Base-by-base conservation (phyloP, 2,329 filamentous ascomycete species). In the Calonectria henricotiae region DNA sequence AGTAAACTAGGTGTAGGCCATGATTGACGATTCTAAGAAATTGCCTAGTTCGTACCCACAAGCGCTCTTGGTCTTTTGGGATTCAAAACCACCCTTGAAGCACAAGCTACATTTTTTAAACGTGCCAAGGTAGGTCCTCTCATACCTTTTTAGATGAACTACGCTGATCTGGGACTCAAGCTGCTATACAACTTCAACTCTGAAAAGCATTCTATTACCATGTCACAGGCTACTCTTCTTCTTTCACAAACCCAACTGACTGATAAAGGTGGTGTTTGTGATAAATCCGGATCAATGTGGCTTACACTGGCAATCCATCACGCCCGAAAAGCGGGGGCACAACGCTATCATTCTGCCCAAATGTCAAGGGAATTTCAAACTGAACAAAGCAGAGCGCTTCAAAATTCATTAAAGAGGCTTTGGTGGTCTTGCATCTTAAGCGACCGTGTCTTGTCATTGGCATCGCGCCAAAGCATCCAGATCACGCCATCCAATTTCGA, bases 201-300 rank as follows among this genome's bases (percentile, higher is more conserved):
- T 5, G 51, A 58, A 12, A 39, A 23, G 13, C 37, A 37, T 5
- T 25, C 51, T 0, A 39, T 58, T 3, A 13, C 51, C 13, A 58
- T 58, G 32, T 32, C 51, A 17, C 51, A 58, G 11, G 51, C 51
- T 2, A 39, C 32, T 39, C 51, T 58, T 13, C 20, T 58, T 15
- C 23, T 58, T 23, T 58, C 51, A 1, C 51, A 58, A 17, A 58
- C 51, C 2, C 51, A 58, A 7, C 8, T 58, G 4, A 37, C 37
- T 17, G 51, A 39, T n/a, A 37, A 23, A 37, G 30, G 23, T 2
- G 51, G 35, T 13, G 20, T 11, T 20, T 37, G 51, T 2, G 51
- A 58, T 23, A 58, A 58, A 27, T 58, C 51, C 9, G 51, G 51
- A 13, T 58, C 51, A 1, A 58, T 58, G 51, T 58, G 51, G 51